Evolutionary conservation across 257 asterid genomes (phyloP).

Genomic region (Forsythia viridissima): DNA sequence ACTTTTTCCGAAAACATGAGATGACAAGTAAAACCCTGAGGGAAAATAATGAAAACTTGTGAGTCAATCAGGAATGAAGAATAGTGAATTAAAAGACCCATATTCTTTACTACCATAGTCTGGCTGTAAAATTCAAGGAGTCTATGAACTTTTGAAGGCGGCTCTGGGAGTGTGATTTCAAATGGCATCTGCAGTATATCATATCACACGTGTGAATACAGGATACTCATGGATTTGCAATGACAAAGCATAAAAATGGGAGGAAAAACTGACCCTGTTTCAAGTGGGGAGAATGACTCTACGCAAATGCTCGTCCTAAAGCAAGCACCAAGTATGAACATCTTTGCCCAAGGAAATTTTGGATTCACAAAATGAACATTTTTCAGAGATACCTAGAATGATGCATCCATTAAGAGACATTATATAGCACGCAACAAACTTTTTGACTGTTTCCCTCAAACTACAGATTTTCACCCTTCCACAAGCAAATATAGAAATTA

Average conservation of each 20-base stretch:
- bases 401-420: constrained; percentile 26
- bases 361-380: constrained; percentile 82
- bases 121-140: constrained; percentile 65
- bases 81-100: constrained; percentile 1
- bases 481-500: constrained; percentile 15
- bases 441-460: neutral
- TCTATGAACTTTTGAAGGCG: constrained; percentile 64
- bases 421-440: neutral
- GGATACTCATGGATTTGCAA: neutral
- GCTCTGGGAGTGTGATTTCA: constrained; percentile 49
- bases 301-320: constrained; percentile 60
- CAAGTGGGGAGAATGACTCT: constrained; percentile 82
- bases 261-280: constrained; percentile 55
- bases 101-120: constrained; percentile 65
- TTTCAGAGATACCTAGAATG: constrained; percentile 65
- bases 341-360: constrained; percentile 71
- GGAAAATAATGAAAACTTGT: constrained; percentile 27
- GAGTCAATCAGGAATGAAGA: constrained; percentile 17
- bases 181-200: constrained; percentile 54
- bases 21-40: constrained; percentile 78
- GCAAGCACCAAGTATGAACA: constrained; percentile 83
- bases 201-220: constrained; percentile 21
- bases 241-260: neutral
- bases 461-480: constrained; percentile 9
- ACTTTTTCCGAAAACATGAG: constrained; percentile 62